Evolutionary conservation across 1,139 yeast species (phyloP).

Genomic region (Arxiozyma heterogenica): DNA sequence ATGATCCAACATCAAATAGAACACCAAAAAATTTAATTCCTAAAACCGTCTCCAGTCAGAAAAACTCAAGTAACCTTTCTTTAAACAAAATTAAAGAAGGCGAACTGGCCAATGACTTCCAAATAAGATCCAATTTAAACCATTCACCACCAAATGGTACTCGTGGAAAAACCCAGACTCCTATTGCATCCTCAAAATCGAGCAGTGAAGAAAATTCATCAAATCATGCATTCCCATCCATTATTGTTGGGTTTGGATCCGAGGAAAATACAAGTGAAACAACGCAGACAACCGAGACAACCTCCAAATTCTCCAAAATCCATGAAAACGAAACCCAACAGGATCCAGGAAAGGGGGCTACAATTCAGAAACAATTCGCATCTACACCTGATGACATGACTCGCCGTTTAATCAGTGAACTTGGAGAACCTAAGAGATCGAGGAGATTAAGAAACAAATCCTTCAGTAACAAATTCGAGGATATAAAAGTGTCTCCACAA

Average conservation of each 20-base stretch:
- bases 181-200: background rate
- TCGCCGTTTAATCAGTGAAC: background rate
- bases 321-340: background rate
- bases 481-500: conserved; percentile 74
- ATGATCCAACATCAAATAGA: too few species aligned
- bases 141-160: conserved; percentile 3
- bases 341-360: background rate
- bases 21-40: background rate
- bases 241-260: conserved; percentile 17
- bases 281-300: background rate
- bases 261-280: background rate
- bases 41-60: background rate
- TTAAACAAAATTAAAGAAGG: conserved; percentile 27
- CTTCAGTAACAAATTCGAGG: conserved; percentile 57
- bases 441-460: conserved; percentile 41
- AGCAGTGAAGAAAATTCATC: conserved; percentile 7
- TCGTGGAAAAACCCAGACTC: background rate
- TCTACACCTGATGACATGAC: background rate
- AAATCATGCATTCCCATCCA: conserved; percentile 20
- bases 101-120: conserved; percentile 17
- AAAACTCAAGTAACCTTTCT: conserved; percentile 19
- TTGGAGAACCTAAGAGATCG: conserved; percentile 26
- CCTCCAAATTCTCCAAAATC: background rate
- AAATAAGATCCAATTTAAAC: conserved; percentile 10
- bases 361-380: background rate